A percentile compares a stretch with the other conserved stretches of the same genome.
Evolutionary conservation across 495 filamentous ascomycete species (phyloP).

Genomic region (Eremomyces bilateralis): DNA sequence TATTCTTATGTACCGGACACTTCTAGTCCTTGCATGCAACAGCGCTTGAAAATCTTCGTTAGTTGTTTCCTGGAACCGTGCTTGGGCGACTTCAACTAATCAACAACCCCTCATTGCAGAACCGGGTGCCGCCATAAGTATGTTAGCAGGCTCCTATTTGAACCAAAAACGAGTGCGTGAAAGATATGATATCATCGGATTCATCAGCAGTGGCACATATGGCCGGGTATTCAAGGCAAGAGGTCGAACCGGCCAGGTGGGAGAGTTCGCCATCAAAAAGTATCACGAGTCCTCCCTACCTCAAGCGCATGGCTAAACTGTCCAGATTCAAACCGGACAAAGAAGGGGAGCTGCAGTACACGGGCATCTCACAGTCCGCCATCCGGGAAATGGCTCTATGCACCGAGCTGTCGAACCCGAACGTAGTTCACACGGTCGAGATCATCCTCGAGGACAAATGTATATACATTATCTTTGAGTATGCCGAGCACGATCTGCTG

Average conservation of each 20-base stretch:
- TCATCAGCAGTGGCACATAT: slow-evolving; percentile 98
- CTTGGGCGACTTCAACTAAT: no score
- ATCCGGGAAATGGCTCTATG: slow-evolving; percentile 98
- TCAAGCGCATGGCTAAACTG: slow-evolving; percentile 6
- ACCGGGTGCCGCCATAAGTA: slow-evolving; percentile 1
- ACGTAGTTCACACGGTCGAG: slow-evolving; percentile 80
- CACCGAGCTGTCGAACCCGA: slow-evolving; percentile 71
- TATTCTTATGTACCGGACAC: no score
- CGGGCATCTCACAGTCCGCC: slow-evolving; percentile 91
- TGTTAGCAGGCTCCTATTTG: slow-evolving; percentile 30
- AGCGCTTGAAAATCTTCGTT: no score
- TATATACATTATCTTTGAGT: slow-evolving; percentile 99
- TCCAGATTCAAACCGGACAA: slow-evolving; percentile 94
- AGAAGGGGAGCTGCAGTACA: slow-evolving; percentile 91
- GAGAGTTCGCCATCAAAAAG: slow-evolving; percentile 94
- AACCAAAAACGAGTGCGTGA: slow-evolving; percentile 79
- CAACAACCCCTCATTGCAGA: slow-evolving; percentile 2
- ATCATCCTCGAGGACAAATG: slow-evolving; percentile 98
- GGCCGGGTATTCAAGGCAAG: slow-evolving; percentile 92
- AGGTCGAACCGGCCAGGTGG: slow-evolving; percentile 48
- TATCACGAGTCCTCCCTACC: slow-evolving; percentile 13
- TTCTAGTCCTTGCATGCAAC: no score
- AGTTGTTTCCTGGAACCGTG: no score
- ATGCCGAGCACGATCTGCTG: slow-evolving; percentile 87
- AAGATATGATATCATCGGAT: slow-evolving; percentile 85